Conservation (phyloP, 768 basidiomycete genomes). For the Serendipita vermifera region DNA sequence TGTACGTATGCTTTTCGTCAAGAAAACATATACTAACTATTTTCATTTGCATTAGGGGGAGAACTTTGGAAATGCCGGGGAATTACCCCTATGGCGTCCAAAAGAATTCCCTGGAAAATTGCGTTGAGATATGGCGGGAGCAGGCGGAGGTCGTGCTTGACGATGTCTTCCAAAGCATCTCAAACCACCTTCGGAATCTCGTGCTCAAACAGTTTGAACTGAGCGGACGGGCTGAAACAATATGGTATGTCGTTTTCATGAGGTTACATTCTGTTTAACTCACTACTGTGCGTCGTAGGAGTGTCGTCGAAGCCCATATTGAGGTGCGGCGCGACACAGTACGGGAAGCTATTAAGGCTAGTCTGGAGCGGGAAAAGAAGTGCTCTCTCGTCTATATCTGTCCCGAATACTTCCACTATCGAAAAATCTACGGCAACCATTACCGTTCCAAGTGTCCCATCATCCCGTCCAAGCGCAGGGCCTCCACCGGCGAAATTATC, state of each 20-base stretch:
- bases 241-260: neutral
- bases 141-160: neutral
- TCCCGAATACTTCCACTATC: slow-evolving; percentile 4
- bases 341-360: neutral
- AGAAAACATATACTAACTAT: too few species aligned
- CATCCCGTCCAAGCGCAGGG: too few species aligned
- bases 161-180: neutral
- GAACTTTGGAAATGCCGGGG: slow-evolving; percentile 5
- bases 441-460: too few species aligned
- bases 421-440: neutral
- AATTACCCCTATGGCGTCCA: neutral
- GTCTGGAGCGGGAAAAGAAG: neutral
- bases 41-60: neutral
- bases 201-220: neutral
- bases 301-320: neutral
- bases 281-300: neutral
- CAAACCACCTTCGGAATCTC: neutral
- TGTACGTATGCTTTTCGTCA: neutral
- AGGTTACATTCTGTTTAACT: neutral
- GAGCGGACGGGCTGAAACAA: neutral
- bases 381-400: neutral
- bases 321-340: neutral
- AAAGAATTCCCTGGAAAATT: neutral
- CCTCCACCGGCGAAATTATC: neutral
- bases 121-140: neutral